Conservation (phyloP, 2,329 filamentous ascomycete species). For the Venturia effusa region DNA sequence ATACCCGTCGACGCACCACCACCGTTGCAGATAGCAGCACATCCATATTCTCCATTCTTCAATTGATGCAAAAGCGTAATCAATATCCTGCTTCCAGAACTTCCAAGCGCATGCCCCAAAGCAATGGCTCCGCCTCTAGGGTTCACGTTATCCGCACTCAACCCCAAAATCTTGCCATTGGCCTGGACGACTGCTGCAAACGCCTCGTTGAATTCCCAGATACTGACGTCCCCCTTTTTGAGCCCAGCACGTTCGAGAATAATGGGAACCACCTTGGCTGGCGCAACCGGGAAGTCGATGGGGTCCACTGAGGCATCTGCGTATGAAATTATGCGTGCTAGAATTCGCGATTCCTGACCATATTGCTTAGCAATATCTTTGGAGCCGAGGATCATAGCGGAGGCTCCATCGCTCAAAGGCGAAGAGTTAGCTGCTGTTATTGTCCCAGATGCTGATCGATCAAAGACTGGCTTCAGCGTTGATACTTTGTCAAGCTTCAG, state of each 20-base stretch:
- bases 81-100: conserved; percentile 84
- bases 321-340: conserved; percentile 76
- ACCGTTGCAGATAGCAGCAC: conserved; percentile 93
- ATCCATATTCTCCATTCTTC: conserved; percentile 84
- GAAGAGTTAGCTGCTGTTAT: conserved; percentile 93
- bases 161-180: conserved; percentile 81
- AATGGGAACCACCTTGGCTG: conserved; percentile 82
- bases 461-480: conserved; percentile 82
- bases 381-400: conserved; percentile 75
- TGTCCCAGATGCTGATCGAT: conserved; percentile 65
- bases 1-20: conserved; percentile 86
- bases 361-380: conserved; percentile 72
- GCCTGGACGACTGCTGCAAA: conserved; percentile 94
- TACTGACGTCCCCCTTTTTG: conserved; percentile 76
- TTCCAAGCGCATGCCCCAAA: conserved; percentile 82
- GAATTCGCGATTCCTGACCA: conserved; percentile 63
- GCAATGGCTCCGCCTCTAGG: conserved; percentile 85
- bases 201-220: conserved; percentile 99
- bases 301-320: conserved; percentile 86
- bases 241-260: conserved; percentile 83
- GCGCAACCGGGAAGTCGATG: conserved; percentile 89
- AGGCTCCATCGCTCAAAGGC: conserved; percentile 89
- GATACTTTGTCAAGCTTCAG: conserved; percentile 79
- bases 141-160: conserved; percentile 73
- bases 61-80: conserved; percentile 86